These are phyloP conservation scores for Naumovozyma baii DNA, from an alignment of 805 yeast species.

Conservation along the genomic window DNA sequence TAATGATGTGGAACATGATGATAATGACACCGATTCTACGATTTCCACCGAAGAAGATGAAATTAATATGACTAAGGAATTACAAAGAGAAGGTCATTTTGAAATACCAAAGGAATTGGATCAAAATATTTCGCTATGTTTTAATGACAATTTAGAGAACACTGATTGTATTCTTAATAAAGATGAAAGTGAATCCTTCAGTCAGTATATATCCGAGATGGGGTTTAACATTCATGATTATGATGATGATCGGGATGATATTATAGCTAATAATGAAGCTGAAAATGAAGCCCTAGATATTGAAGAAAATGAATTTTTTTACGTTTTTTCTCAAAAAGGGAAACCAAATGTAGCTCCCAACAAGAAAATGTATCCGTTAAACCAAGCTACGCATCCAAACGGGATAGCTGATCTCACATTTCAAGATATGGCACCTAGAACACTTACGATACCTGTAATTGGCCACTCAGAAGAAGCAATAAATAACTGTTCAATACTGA, in stretches of 20 bases:
- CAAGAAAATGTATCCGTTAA: background rate
- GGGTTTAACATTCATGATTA: background rate
- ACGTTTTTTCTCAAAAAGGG: background rate
- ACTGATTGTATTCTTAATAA: background rate
- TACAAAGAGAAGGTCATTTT: background rate
- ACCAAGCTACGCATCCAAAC: no score
- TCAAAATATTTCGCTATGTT: background rate
- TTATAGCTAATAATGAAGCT: background rate
- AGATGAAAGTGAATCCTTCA: background rate
- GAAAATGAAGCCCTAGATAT: background rate
- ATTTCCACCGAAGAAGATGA: conserved; percentile 1
- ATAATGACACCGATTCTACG: background rate
- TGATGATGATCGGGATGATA: background rate
- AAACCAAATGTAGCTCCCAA: background rate
- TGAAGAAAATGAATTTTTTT: background rate
- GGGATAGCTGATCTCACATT: no score
- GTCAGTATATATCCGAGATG: background rate
- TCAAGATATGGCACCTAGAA: background rate
- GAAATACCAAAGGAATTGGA: background rate
- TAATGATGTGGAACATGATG: background rate
- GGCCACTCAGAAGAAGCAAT: background rate
- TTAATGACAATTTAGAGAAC: background rate
- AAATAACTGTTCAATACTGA: background rate
- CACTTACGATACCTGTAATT: background rate
- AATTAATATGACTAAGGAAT: background rate